Conservation (phyloP, 345 rosid species). For the Pseudoturritis turrita region DNA sequence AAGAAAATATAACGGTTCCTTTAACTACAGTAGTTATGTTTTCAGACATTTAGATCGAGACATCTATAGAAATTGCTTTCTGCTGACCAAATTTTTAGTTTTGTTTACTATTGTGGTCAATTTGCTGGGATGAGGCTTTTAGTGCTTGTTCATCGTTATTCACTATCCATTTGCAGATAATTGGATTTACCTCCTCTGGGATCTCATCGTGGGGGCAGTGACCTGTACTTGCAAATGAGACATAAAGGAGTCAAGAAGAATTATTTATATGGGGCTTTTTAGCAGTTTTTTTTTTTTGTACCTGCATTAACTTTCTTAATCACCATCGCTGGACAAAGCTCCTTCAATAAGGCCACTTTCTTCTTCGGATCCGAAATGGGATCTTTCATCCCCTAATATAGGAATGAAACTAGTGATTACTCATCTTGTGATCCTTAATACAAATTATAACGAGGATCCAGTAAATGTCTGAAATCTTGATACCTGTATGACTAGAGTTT, state of each 20-base stretch:
- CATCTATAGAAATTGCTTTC: neutral
- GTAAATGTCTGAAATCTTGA: neutral
- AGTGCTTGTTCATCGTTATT: slow-evolving; percentile 21
- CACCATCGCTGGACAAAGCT: slow-evolving; percentile 44
- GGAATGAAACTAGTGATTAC: neutral
- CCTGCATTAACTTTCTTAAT: slow-evolving; percentile 68
- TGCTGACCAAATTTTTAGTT: neutral
- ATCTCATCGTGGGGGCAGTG: slow-evolving; percentile 89
- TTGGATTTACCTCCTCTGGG: slow-evolving; percentile 56
- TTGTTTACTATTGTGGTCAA: neutral
- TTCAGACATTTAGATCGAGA: neutral
- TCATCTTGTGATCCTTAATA: neutral
- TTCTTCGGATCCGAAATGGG: slow-evolving; percentile 59
- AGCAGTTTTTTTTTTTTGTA: slow-evolving; percentile 16
- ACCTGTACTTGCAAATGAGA: slow-evolving; percentile 36
- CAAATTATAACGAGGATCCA: neutral
- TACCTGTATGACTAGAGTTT: slow-evolving; percentile 74
- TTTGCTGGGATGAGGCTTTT: slow-evolving; percentile 9
- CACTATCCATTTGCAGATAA: slow-evolving; percentile 53
- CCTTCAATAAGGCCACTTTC: slow-evolving; percentile 58
- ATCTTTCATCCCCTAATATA: slow-evolving; percentile 75
- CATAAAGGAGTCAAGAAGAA: neutral
- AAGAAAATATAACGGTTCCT: neutral
- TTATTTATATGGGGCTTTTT: neutral
- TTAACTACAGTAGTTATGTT: neutral